phyloP scores from a whole-genome alignment of 805 yeast genomes.

The Schwanniomyces pseudopolymorphus region DNA sequence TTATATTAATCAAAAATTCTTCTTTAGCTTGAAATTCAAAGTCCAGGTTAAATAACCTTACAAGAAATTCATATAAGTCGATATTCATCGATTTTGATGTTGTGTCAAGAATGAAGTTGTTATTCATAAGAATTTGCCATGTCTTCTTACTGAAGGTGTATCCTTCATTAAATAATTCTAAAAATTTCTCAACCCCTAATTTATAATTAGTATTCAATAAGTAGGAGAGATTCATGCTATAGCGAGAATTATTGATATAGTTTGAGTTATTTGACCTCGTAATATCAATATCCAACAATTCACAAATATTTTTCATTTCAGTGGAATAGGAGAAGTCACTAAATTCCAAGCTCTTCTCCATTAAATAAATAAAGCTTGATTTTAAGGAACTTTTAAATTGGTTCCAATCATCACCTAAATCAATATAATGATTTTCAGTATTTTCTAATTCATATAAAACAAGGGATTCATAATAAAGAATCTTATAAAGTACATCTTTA shows the following conservation, averaged over 20 bases:
- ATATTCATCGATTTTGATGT: slow-evolving; percentile 18
- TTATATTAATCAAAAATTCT: slow-evolving; percentile 13
- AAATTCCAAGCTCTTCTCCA: slow-evolving; percentile 1
- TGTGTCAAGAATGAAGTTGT: slow-evolving; percentile 20
- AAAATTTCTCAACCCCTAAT: slow-evolving; percentile 24
- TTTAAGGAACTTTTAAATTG: slow-evolving; percentile 18
- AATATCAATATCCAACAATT: slow-evolving; percentile 5
- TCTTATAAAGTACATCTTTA: slow-evolving; percentile 12
- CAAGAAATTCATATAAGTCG: slow-evolving; percentile 16
- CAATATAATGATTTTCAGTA: slow-evolving; percentile 37
- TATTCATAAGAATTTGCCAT: slow-evolving; percentile 30
- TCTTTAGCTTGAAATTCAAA: slow-evolving; percentile 8
- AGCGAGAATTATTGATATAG: slow-evolving; percentile 7
- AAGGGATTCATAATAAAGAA: slow-evolving; percentile 27
- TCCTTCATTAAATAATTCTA: slow-evolving; percentile 28
- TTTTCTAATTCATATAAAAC: slow-evolving; percentile 38
- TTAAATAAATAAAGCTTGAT: slow-evolving; percentile 12
- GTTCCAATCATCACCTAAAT: slow-evolving; percentile 21
- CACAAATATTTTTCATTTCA: slow-evolving; percentile 10
- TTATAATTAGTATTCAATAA: slow-evolving; percentile 26
- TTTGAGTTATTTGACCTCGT: not conserved
- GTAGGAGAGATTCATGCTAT: slow-evolving; percentile 23
- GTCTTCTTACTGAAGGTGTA: slow-evolving; percentile 29
- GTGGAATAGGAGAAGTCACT: not conserved
- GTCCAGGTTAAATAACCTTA: slow-evolving; percentile 20